Base-by-base conservation (phyloP, 257 asterid species). In the Nemophila menziesii region DNA sequence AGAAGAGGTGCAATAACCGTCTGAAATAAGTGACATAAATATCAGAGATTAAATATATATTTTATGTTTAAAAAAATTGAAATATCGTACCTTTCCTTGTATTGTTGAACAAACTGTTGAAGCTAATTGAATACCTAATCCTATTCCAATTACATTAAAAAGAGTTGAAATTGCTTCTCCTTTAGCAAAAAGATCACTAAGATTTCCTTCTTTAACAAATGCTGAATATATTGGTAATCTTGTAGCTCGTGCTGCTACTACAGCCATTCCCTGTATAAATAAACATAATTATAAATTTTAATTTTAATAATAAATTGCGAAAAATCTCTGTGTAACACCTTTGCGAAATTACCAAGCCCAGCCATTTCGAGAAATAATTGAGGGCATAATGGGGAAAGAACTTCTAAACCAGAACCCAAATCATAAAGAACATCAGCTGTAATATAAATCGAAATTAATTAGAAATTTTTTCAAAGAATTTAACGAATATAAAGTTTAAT, bases 191-290 rank as follows among this genome's bases (percentile, higher is more conserved):
- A 90, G 90, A 61, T 90, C 98, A 40, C 98, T 90, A 52, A 90
- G 86, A 69, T 90, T 90, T 46, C 99, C 96, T 81, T 85, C 99
- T 73, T 85, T 90, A 54, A 93, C 99, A 61, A 90, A 90, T 8
- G 96, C 72, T 61, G 99, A 85, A 66, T 90, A 85, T 58, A 90
- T 74, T 29, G 99, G 96, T 67, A 90, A 66, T 57, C 99, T 79
- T 18, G 99, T 90, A 19, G 96, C 94, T 75, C 99, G 74, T 66
- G 99, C 99, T 39, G 99, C 99, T 65, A 90, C 96, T 58, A 90
- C 79, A 36, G 99, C 99, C 94, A 90, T 77, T 65, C 99, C 96
- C 93, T 90, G 72, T 38, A 45, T 53, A 45, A 54, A 49, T 51
- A 49, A 52, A 55, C n/a, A 22, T 26, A 34, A n/a, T n/a, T n/a